Evolutionary conservation across 441 rosid species (phyloP).

Genomic region (Erodium texanum): DNA sequence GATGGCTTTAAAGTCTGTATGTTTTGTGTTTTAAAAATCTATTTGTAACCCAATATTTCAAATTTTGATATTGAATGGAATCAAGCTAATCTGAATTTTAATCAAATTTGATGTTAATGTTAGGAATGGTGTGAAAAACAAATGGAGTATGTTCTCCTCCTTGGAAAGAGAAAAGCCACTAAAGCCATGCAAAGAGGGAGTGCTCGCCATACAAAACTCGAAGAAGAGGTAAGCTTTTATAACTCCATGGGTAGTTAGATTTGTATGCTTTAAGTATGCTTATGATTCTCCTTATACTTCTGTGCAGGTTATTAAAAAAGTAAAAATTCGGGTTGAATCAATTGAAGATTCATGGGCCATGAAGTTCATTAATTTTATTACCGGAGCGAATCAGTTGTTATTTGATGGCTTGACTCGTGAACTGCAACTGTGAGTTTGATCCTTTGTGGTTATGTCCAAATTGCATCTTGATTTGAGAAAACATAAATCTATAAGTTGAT

Average conservation of each 20-base stretch:
- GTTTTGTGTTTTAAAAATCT: too few relatives aligned
- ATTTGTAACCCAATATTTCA: too few relatives aligned
- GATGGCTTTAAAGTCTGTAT: too few relatives aligned
- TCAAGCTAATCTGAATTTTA: background rate
- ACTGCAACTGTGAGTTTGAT: conserved; percentile 56
- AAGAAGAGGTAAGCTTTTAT: conserved; percentile 46
- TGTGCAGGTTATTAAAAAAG: conserved; percentile 44
- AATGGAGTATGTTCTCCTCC: conserved; percentile 49
- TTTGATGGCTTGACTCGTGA: conserved; percentile 72
- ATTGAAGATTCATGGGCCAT: conserved; percentile 68
- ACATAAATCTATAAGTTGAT: background rate
- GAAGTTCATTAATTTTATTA: conserved; percentile 51
- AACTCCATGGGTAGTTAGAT: background rate
- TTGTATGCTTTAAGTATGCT: background rate
- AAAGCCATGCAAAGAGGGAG: conserved; percentile 67
- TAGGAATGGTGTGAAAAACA: conserved; percentile 93
- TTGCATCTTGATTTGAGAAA: too few relatives aligned
- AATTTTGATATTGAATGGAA: background rate
- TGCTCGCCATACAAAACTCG: conserved; percentile 63
- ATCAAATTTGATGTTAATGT: background rate
- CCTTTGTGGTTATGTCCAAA: conserved; percentile 5
- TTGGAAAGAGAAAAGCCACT: conserved; percentile 30
- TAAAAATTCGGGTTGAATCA: conserved; percentile 35
- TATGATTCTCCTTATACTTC: conserved; percentile 7
- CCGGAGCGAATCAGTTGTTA: conserved; percentile 53